phyloP scores from a whole-genome alignment of 805 yeast genomes.

The Lachancea fermentati region DNA sequence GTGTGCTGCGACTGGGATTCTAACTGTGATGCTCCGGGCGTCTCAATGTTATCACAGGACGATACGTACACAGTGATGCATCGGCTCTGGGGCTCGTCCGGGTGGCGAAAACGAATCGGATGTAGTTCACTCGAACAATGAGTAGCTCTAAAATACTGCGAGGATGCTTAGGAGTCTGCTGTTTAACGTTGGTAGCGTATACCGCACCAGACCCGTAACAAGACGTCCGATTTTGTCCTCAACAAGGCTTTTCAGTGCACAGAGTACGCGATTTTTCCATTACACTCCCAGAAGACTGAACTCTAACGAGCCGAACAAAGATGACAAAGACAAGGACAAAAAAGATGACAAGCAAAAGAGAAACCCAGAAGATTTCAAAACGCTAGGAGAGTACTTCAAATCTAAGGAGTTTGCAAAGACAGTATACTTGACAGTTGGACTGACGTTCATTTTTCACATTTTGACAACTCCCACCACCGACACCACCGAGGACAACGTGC shows the following conservation, averaged over 20 bases:
- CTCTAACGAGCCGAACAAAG: constrained; percentile 1
- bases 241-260: background rate
- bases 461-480: constrained; percentile 26
- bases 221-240: background rate
- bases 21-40: no score
- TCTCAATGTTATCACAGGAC: no score
- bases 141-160: background rate
- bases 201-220: background rate
- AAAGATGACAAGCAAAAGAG: constrained; percentile 17
- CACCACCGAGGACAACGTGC: constrained; percentile 21
- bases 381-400: constrained; percentile 34
- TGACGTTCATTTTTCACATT: constrained; percentile 35
- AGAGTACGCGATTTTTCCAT: background rate
- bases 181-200: background rate
- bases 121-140: background rate
- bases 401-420: constrained; percentile 40
- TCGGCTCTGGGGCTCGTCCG: no score
- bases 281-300: constrained; percentile 2
- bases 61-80: no score
- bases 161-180: background rate
- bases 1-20: no score
- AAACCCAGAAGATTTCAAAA: constrained; percentile 21
- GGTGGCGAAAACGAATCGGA: background rate
- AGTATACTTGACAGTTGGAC: constrained; percentile 35
- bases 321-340: constrained; percentile 10